Base-by-base conservation (phyloP, 306 rosid species). In the Trifolium subterraneum region DNA sequence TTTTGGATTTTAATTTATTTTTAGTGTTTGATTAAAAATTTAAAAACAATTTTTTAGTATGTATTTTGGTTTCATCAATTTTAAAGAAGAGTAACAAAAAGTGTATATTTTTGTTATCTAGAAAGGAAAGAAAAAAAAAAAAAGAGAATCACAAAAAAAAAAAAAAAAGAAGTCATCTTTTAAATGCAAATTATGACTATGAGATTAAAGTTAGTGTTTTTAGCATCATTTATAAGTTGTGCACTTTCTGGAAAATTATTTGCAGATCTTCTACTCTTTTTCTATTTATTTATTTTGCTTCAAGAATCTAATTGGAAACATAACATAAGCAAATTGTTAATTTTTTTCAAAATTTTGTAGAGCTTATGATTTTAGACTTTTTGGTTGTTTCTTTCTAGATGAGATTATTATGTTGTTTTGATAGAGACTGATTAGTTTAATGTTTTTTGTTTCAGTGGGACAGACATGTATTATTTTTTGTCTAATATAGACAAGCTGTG, bases 401-500 rank as follows among this genome's bases (percentile, higher is more conserved):
- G 74, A 22, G 76, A 70, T 73, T 68, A 60, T 66, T 66, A 15
- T 62, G 71, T 73, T 73, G 45, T 80, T 64, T 48, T 56, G 75
- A 75, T 80, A 55, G 80, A 60, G 77, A 73, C 87, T 89, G 67
- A 83, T 84, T 74, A 76, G 76, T 73, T 84, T 70, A 75, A 77
- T 81, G 78, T 39, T 29, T 29, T 35, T 45, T 63, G 55, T 80
- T 83, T 77, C 79, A 75, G 87, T 68, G 76, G 80, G 84, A 12
- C 64, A 68, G 38, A 77, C 81, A 67, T 77, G 33, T 76, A 61
- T 66, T 44, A 44, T 64, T 74, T 82, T 78, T 87, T 84, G 86
- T 82, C 93, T 70, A 39, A 78, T 76, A 70, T 66, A 78, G 93
- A 80, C 88, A 79, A 83, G 64, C 64, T 73, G 62, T 68, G 76